phyloP scores from a whole-genome alignment of 208 protist species.

The Trypanosoma platydactyli region DNA sequence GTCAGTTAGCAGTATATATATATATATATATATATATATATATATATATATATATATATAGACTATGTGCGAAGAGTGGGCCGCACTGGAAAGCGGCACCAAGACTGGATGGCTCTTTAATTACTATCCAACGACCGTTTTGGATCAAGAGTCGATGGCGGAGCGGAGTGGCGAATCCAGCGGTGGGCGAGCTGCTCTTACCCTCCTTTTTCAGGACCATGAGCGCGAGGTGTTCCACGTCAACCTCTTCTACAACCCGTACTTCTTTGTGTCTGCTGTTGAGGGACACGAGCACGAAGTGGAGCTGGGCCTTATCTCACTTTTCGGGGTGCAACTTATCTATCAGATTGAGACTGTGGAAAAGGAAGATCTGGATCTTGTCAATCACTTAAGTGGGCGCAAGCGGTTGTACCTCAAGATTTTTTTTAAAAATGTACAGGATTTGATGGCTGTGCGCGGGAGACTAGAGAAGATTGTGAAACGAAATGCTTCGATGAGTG shows the following conservation, averaged over 20 bases:
- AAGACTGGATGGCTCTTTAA: conserved; percentile 90
- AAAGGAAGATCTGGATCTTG: conserved; percentile 96
- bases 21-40: conserved; percentile 9
- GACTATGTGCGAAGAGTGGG: conserved; percentile 19
- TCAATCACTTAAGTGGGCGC: conserved; percentile 97
- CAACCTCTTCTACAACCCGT: conserved; percentile 75
- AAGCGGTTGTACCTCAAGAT: conserved; percentile 94
- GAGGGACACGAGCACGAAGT: conserved; percentile 94
- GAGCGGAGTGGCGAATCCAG: conserved; percentile 25
- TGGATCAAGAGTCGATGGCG: conserved; percentile 23
- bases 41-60: conserved; percentile 9
- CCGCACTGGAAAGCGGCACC: conserved; percentile 63
- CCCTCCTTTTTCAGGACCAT: conserved; percentile 83
- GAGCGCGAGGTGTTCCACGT: conserved; percentile 79
- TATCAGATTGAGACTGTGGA: conserved; percentile 78
- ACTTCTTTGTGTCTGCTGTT: conserved; percentile 69
- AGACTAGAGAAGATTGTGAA: conserved; percentile 82
- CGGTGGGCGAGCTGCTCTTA: conserved; percentile 43
- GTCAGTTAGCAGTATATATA: background rate
- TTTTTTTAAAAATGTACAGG: conserved; percentile 92
- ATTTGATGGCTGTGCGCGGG: conserved; percentile 91
- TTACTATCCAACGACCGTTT: conserved; percentile 76
- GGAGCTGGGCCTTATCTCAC: conserved; percentile 90
- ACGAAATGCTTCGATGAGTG: conserved; percentile 58
- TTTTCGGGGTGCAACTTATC: conserved; percentile 89